Evolutionary conservation across 2,329 filamentous ascomycete species (phyloP), one percentile per base, ranked within the genome.

Genomic region (Trichoderma afroharzianum): DNA sequence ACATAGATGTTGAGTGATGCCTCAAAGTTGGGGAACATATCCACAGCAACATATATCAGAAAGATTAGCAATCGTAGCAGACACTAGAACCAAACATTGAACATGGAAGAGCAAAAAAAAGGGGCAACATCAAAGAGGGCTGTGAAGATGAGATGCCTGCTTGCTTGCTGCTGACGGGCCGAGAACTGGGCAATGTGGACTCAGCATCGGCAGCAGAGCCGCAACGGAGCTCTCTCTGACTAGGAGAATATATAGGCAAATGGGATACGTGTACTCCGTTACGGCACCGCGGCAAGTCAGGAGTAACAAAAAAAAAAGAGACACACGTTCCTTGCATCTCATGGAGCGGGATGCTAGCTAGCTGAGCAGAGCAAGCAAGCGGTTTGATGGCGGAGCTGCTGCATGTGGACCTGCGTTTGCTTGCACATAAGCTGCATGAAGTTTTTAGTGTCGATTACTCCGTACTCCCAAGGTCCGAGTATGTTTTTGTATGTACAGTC

Each of bases 361-460:
- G 32, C 15, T 39, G 36, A 58, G 11, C 9, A 43, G 26, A 33
- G 28, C 26, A 26, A 21, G 43, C 43, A 43, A 43, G 7, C 15
- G n/a, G 39, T 28, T 36, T 36, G 63, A 53, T 33, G 63, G 64
- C 64, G 64, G 53, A 68, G 66, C 33, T 36, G 33, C 28, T 62
- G 66, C 66, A 69, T 69, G 66, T 58, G 63, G 63, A 67, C 63
- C 63, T 67, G 63, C 63, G 63, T 58, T 57, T 33, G 47, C 47
- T 53, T 53, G 47, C 43, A 21, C 39, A 50, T 36, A 61, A 61
- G 66, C 66, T 50, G 57, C 57, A 69, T 50, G 57, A 39, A 69
- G 36, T 33, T 21, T 58, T 33, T 59, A 59, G 57, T 59, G 57
- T 59, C 57, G 57, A 50, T 50, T 50, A 47, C 15, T 43, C 7